These are phyloP conservation scores for Taiwanofungus camphoratus DNA, from an alignment of 1,284 basidiomycete species.

Conservation along the genomic window DNA sequence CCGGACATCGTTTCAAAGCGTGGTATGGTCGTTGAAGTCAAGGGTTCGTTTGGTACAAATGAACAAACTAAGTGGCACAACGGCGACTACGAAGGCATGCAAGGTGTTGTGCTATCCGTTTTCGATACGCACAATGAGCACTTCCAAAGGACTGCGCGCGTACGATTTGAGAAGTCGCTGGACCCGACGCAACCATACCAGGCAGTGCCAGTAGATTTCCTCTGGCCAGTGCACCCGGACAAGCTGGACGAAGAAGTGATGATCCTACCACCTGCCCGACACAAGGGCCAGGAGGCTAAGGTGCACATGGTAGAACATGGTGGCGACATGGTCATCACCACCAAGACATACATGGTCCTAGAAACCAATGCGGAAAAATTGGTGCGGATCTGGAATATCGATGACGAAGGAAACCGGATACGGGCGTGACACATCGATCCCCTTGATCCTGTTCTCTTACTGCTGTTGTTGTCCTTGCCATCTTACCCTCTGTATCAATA, in stretches of 20 bases:
- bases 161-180: constrained; percentile 25
- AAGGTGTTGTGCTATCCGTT: constrained; percentile 38
- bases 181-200: constrained; percentile 17
- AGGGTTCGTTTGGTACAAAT: constrained; percentile 39
- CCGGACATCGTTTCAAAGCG: constrained; percentile 34
- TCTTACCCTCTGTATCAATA: too few relatives aligned
- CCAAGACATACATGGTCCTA: constrained; percentile 8
- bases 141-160: constrained; percentile 25
- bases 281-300: constrained; percentile 21
- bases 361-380: constrained; percentile 9
- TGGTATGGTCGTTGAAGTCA: constrained; percentile 45
- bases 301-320: constrained; percentile 17
- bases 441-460: not conserved
- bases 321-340: constrained; percentile 7
- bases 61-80: constrained; percentile 39
- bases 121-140: constrained; percentile 30
- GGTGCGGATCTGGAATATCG: constrained; percentile 1
- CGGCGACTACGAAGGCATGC: constrained; percentile 47
- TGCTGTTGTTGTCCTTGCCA: not conserved
- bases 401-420: constrained; percentile 7
- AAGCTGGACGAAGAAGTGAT: constrained; percentile 20
- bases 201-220: constrained; percentile 26
- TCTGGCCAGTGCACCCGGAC: constrained; percentile 26
- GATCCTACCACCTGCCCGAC: constrained; percentile 20
- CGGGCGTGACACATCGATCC: not conserved